Evolutionary conservation across 768 basidiomycete genomes (phyloP), one percentile per base, ranked within the genome.

Genomic region (Hirschioporus abietinus): DNA sequence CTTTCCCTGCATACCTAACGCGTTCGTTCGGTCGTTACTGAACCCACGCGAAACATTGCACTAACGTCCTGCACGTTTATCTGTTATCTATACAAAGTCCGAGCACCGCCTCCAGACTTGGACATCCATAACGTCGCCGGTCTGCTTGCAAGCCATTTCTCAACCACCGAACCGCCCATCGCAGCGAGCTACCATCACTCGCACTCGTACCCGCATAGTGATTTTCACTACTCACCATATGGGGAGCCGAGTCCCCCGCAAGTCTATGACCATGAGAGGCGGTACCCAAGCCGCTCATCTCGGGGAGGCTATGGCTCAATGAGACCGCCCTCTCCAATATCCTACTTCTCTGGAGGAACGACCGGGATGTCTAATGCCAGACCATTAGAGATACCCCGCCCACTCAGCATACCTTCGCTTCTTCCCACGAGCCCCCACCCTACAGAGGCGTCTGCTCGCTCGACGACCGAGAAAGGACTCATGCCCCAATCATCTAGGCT

Each of bases 31-130:
- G 68, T 71, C 71, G 73, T 71, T 73, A 75, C 76, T 77, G 80
- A 78, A 77, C 73, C 23, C 60, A 17, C 34, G 26, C 23, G 23
- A 61, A 27, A 26, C 26, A 35, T 26, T 27, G 26, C 60, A 24
- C 26, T 35, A 26, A 18, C 60, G 17, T 23, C 34, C 60, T 24
- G 26, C 60, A 26, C 60, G 26, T 35, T 35, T 52, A 26, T 25
- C 63, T 35, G 36, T 36, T 52, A 64, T 52, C 36, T 64, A 52
- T 24, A 64, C 63, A 42, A 64, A 64, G 63, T 52, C 63, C 34
- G 36, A 25, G 26, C 35, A 26, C 63, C 63, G 90, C 83, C 81
- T 82, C 82, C 67, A 57, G 65, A 35, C 66, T 34, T 57, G 42
- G 60, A 61, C 60, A 34, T 61, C 25, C 36, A 65, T 63, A 35